phyloP scores from a whole-genome alignment of 1,284 basidiomycete genomes.

The Puccinia brachypodii region DNA sequence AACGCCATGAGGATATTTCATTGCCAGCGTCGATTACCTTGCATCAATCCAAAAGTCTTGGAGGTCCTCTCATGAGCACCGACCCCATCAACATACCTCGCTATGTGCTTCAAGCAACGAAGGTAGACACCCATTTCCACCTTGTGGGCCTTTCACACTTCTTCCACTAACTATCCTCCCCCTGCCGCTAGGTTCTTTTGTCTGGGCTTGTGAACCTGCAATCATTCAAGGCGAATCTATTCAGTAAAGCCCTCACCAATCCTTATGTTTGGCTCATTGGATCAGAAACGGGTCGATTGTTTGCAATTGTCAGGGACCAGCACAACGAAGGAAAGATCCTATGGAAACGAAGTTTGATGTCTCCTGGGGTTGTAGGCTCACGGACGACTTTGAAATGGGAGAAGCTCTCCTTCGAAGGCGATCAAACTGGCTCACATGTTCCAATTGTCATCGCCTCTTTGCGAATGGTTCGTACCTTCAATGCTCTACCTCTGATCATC shows the following conservation, averaged over 20 bases:
- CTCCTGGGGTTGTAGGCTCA: constrained; percentile 6
- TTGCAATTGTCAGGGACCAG: constrained; percentile 25
- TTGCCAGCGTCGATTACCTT: constrained; percentile 21
- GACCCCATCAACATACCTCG: constrained; percentile 12
- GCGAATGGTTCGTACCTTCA: background rate
- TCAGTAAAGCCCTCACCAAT: background rate
- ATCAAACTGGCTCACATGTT: background rate
- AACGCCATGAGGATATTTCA: constrained; percentile 45
- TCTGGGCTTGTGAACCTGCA: background rate
- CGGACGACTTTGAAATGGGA: constrained; percentile 2
- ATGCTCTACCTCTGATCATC: too few relatives aligned
- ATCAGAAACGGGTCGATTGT: constrained; percentile 36
- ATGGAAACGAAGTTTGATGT: constrained; percentile 34
- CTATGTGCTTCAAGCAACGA: background rate
- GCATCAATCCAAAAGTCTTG: constrained; percentile 19
- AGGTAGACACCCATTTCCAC: background rate
- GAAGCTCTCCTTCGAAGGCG: background rate
- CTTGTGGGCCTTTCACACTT: background rate
- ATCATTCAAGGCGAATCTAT: background rate
- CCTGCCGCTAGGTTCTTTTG: background rate
- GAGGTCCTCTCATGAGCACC: constrained; percentile 15
- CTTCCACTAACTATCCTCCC: background rate
- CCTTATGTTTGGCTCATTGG: constrained; percentile 42
- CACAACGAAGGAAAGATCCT: constrained; percentile 14
- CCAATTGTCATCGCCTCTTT: background rate